These are phyloP conservation scores for Candida suzukii DNA, from an alignment of 805 yeast genomes.

Conservation along the genomic window DNA sequence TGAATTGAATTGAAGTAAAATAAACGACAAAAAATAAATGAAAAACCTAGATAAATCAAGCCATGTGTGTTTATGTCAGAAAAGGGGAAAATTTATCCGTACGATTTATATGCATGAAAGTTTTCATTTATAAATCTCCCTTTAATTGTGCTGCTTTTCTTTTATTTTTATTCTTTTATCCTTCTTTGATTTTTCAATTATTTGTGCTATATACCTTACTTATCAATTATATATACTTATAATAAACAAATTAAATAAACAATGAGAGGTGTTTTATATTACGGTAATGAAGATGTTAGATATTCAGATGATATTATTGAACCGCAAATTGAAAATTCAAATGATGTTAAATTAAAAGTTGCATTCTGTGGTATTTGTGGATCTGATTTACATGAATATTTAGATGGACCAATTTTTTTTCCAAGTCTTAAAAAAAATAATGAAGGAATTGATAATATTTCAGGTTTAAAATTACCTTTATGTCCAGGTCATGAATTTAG, in stretches of 20 bases:
- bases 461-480: conserved; percentile 28
- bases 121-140: too few relatives aligned
- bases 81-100: too few relatives aligned
- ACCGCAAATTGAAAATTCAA: conserved; percentile 17
- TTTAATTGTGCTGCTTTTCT: too few relatives aligned
- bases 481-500: conserved; percentile 31
- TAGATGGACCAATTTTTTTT: conserved; percentile 55
- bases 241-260: neutral
- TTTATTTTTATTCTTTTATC: too few relatives aligned
- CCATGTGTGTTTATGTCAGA: too few relatives aligned
- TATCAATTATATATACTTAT: neutral
- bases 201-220: too few relatives aligned
- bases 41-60: too few relatives aligned
- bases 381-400: conserved; percentile 51
- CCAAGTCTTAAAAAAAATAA: conserved; percentile 21
- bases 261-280: conserved; percentile 44
- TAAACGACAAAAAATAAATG: too few relatives aligned
- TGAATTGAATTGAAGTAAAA: too few relatives aligned
- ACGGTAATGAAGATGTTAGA: conserved; percentile 38
- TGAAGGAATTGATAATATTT: conserved; percentile 26
- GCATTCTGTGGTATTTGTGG: conserved; percentile 60
- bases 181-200: too few relatives aligned
- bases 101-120: too few relatives aligned
- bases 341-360: conserved; percentile 25
- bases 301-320: conserved; percentile 25